Base-by-base conservation (phyloP, 345 rosid species). In the Hibiscus trionum region DNA sequence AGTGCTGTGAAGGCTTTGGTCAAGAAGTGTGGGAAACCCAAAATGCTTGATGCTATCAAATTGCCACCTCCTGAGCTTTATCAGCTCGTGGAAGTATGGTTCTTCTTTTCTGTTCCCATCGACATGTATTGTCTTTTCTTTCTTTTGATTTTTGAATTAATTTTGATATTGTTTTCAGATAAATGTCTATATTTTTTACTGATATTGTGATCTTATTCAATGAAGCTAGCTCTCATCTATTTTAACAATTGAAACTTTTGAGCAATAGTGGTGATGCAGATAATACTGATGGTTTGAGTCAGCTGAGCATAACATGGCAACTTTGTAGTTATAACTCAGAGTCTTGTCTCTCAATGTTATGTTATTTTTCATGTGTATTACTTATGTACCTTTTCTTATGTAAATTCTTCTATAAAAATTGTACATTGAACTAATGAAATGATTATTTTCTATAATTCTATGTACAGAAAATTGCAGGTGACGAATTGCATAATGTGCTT, bases 31-130 rank as follows among this genome's bases (percentile, higher is more conserved):
- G 99, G 99, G 62, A 95, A 95, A 80, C 85, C 91, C 33, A 95
- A 95, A 82, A 88, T 95, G 97, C 66, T 84, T 70, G 97, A 90
- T 62, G 95, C 96, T 52, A 89, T 95, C 77, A 95, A 87, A 82
- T 80, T 92, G 75, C 97, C 98, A 67, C 97, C 98, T 72, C 84
- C 89, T 21, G 89, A 89, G 83, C 85, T 95, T 37, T 90, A 86
- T 79, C 85, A 84, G 79, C 90, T 85, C 82, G 96, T 95, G 69
- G 93, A 92, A 86, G 99, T 95, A 89, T 72, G 73, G 58, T 6
- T 71, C 7, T 21, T 21, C 24, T 74, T 65, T 69, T 33, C 52
- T 29, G n/a, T 76, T 67, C 57, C 24, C 52, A 26, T 71, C 17
- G 21, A 47, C 42, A 69, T 37, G 63, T 21, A 37, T 57, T 57